Evolutionary conservation across 176 grass and related monocot species (phyloP), one percentile per base, ranked within the genome.

Genomic region (Cenchrus americanus): DNA sequence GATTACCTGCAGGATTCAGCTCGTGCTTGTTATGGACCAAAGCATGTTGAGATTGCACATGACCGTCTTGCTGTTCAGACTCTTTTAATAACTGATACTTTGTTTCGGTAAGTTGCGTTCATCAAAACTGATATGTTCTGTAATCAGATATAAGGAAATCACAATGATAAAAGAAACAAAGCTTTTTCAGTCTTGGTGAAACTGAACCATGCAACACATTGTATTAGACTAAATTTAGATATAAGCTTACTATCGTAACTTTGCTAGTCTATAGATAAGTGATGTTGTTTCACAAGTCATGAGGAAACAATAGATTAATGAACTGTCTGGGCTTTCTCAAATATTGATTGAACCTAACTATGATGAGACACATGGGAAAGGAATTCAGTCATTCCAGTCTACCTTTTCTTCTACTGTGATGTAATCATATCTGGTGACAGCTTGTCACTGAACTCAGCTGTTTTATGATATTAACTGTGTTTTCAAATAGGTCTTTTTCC

Each of bases 1-100:
- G 55, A 54, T 69, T 86, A 81, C 75, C 71, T 88, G 58, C 80
- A 99, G 96, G 96, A 99, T 51, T 70, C 96, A 32, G 91, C 80
- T n/a, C 93, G 96, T 87, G 93, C 87, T 44, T 99, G 93, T 90
- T 99, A 99, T 86, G 96, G 96, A 62, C 93, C 93, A 86, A 94
- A 84, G 80, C 93, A 99, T 87, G 96, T 99, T 71, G 93, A 91
- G 41, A 60, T 99, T 82, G 96, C 96, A 75, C 88, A 94, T 55
- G 93, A 95, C 14, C 70, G 86, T 7, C 64, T 92, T 83, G 91
- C 96, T 46, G 46, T 99, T 22, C 89, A 95, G 74, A 96, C 91
- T 82, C 96, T 99, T 94, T 80, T 99, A 84, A 92, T 99, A 84
- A 98, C 91, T 83, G 93, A 96, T 93, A 90, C 76, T 81, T 90